Conservation (phyloP, 495 filamentous ascomycete genomes). For the Melanomma pulvis-pyrius region DNA sequence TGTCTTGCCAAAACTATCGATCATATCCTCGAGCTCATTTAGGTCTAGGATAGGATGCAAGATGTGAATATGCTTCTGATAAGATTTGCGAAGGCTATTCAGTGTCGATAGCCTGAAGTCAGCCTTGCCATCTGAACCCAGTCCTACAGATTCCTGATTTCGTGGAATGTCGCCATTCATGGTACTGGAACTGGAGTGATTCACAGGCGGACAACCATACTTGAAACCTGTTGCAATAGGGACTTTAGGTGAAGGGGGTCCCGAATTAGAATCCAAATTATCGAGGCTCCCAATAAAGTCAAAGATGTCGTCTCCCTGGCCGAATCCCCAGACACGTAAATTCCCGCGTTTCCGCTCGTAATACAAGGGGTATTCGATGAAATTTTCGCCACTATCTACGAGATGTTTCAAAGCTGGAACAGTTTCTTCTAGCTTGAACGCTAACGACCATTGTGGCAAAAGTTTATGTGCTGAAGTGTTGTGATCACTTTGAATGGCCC, state of each 20-base stretch:
- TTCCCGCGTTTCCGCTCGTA: conserved; percentile 60
- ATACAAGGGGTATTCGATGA: conserved; percentile 69
- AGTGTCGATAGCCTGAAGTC: conserved; percentile 67
- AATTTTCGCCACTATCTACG: conserved; percentile 13
- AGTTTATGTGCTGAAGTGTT: conserved; percentile 79
- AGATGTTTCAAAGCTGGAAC: conserved; percentile 21
- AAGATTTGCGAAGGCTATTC: conserved; percentile 67
- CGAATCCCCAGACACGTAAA: conserved; percentile 33
- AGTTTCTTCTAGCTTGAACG: no score
- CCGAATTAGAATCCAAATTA: no score
- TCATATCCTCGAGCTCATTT: conserved; percentile 50
- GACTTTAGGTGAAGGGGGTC: no score
- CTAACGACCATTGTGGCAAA: conserved; percentile 38
- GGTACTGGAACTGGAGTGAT: conserved; percentile 21
- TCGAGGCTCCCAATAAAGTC: no score
- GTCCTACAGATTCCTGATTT: conserved; percentile 40
- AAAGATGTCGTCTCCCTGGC: conserved; percentile 29
- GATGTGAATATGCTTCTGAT: conserved; percentile 77
- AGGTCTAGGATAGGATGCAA: conserved; percentile 86
- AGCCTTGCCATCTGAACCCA: conserved; percentile 63
- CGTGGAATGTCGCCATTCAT: conserved; percentile 4
- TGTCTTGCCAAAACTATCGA: conserved; percentile 53
- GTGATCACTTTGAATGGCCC: conserved; percentile 76
- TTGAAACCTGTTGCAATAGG: no score
- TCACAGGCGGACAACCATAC: conserved; percentile 30